Conservation (phyloP, 2,329 filamentous ascomycete genomes). For the Ciborinia camelliae region DNA sequence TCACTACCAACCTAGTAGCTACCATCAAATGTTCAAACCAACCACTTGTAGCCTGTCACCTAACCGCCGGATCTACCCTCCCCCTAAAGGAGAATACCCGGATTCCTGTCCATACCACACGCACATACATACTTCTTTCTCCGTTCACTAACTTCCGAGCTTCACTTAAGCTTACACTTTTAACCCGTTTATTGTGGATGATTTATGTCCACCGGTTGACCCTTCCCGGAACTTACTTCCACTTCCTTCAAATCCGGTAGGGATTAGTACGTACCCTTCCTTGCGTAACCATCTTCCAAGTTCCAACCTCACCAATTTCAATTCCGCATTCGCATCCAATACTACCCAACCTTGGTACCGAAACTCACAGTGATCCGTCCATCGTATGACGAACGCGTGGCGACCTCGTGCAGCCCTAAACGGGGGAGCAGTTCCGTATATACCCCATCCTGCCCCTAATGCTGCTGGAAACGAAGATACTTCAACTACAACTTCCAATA, state of each 20-base stretch:
- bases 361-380: background rate
- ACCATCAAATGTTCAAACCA: too few species aligned
- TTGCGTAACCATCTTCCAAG: background rate
- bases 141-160: background rate
- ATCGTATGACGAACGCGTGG: constrained; percentile 17
- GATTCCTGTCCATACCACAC: too few species aligned
- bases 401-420: constrained; percentile 3
- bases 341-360: too few species aligned
- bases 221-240: background rate
- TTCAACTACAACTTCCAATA: constrained; percentile 22
- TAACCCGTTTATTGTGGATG: background rate
- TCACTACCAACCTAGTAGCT: background rate
- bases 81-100: background rate
- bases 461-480: constrained; percentile 34
- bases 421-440: constrained; percentile 13
- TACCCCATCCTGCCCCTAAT: constrained; percentile 35
- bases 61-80: background rate
- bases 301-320: background rate
- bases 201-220: background rate
- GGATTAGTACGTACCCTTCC: constrained; percentile 5
- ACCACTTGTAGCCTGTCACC: too few species aligned
- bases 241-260: background rate
- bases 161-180: too few species aligned
- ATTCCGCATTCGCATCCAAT: background rate
- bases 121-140: too few species aligned